Base-by-base conservation (phyloP, 768 basidiomycete species). In the Auricularia auricula-judae region DNA sequence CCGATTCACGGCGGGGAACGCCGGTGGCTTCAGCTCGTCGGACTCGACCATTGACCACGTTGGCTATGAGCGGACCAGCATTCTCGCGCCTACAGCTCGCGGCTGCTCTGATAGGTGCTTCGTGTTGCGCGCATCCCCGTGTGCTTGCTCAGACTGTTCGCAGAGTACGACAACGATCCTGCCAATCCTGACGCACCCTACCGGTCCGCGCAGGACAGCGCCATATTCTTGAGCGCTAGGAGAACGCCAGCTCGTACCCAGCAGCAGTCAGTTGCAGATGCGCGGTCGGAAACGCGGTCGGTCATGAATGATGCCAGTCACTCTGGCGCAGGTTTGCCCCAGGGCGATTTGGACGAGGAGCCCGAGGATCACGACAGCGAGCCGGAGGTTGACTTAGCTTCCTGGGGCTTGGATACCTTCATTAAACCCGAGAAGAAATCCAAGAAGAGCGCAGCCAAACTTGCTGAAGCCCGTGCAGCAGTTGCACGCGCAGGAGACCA, bases 111-210 rank as follows among this genome's bases (percentile, higher is more conserved):
- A 79, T 93, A 60, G 92, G 92, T 92, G 74, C 71, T 81, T 44
- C 56, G 12, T 62, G 51, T 62, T 66, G 63, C 53, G 29, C 42
- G 23, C 43, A 8, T 36, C 1, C 53, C 36, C 23, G 18, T 42
- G 18, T 63, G 8, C 11, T 33, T 14, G 34, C 42, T 42, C 63
- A 34, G 56, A 58, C 3, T n/a, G 16, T 36, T 35, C 2, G 18
- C 67, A 94, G 93, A 95, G 74, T 95, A 95, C 72, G 93, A 95
- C 80, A 94, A 94, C 68, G 91, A 94, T 72, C 79, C 82, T 42
- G 77, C 81, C n/a, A 79, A 91, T 72, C 86, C 86, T 4, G 74
- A 84, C 62, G 80, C 77, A 11, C 84, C 84, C 7, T 75, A 78
- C 67, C 82, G 81, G 64, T 86, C 83, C 59, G 91, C 91, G 3